These are phyloP conservation scores for Mycena galopus DNA, from an alignment of 768 basidiomycete genomes.

Conservation along the genomic window DNA sequence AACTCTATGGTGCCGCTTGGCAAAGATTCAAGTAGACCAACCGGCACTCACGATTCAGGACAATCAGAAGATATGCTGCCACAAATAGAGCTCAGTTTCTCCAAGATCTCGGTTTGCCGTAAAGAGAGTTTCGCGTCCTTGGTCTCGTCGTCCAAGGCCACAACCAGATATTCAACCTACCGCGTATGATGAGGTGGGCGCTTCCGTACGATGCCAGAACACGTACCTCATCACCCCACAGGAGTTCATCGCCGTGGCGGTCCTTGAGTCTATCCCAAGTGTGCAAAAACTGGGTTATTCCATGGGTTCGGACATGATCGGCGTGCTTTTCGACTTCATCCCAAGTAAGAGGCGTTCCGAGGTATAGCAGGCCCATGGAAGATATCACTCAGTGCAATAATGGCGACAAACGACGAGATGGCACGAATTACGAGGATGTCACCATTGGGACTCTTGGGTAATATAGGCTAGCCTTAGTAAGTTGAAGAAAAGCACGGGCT, in stretches of 20 bases:
- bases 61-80: conserved; percentile 72
- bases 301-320: conserved; percentile 91
- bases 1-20: conserved; percentile 55
- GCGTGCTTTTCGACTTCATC: conserved; percentile 88
- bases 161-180: conserved; percentile 97
- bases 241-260: conserved; percentile 88
- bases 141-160: conserved; percentile 81
- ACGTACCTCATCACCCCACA: conserved; percentile 98
- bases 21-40: not conserved
- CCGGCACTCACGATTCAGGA: conserved; percentile 66
- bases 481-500: not conserved
- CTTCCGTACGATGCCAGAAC: not conserved
- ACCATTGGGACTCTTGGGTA: conserved; percentile 1
- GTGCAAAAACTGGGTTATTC: conserved; percentile 94
- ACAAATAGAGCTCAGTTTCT: conserved; percentile 78
- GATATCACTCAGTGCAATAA: not conserved
- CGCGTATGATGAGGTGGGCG: conserved; percentile 35
- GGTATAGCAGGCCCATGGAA: conserved; percentile 90
- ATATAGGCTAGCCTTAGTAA: not conserved
- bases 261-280: conserved; percentile 95
- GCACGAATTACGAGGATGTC: conserved; percentile 16
- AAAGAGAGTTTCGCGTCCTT: conserved; percentile 91
- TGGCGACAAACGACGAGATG: not conserved
- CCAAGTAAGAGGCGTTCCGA: conserved; percentile 95
- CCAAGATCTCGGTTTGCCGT: conserved; percentile 95